Evolutionary conservation across 2,329 filamentous ascomycete genomes (phyloP).

Genomic region (Colletotrichum musicola): DNA sequence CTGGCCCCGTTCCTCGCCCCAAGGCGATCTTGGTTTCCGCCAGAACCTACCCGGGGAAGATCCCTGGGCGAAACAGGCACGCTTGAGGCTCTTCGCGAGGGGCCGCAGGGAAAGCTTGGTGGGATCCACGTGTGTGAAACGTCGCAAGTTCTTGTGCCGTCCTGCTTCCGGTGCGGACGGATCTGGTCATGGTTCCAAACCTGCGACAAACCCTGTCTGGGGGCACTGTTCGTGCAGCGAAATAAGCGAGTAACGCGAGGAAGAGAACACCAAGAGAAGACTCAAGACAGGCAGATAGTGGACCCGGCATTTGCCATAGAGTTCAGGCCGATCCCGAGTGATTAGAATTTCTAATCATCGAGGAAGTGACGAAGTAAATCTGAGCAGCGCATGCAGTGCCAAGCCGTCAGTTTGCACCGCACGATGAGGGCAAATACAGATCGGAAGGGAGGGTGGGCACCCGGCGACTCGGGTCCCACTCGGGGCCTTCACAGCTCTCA

Average conservation of each 20-base stretch:
- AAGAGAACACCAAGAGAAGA: background rate
- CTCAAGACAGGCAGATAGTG: background rate
- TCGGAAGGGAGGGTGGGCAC: background rate
- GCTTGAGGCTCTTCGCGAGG: constrained; percentile 16
- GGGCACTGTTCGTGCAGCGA: constrained; percentile 9
- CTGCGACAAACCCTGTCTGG: constrained; percentile 36
- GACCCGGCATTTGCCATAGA: constrained; percentile 5
- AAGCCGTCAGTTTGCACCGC: constrained; percentile 34
- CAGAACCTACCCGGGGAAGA: constrained; percentile 7
- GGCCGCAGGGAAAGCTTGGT: constrained; percentile 11
- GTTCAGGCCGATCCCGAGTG: constrained; percentile 2
- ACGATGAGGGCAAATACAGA: background rate
- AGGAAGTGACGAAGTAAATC: background rate
- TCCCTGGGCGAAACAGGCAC: constrained; percentile 28
- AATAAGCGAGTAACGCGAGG: background rate
- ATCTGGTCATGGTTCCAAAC: constrained; percentile 21
- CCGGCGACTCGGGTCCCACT: background rate
- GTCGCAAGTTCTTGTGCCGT: constrained; percentile 37
- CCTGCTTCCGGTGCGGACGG: constrained; percentile 31
- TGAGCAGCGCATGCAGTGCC: constrained; percentile 7
- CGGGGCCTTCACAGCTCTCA: background rate
- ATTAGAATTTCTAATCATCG: constrained; percentile 2
- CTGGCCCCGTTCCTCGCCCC: background rate
- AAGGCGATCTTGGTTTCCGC: background rate
- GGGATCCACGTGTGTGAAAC: constrained; percentile 34